Evolutionary conservation across 306 rosid species (phyloP).

Genomic region (Crataegus laevigata): DNA sequence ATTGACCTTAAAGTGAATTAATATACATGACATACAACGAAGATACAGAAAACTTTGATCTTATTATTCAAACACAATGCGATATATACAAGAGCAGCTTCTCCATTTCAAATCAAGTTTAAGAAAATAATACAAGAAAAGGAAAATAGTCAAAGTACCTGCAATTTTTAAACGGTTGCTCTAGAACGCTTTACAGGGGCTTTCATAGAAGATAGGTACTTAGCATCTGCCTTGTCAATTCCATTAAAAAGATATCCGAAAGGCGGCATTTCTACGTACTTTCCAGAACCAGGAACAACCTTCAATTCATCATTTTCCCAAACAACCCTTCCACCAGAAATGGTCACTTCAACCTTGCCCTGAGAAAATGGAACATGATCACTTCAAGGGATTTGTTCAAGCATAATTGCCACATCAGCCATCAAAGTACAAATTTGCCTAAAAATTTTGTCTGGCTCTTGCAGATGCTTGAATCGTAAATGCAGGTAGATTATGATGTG

Average conservation of each 20-base stretch:
- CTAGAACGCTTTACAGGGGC: slow-evolving; percentile 61
- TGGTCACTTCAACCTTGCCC: slow-evolving; percentile 93
- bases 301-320: slow-evolving; percentile 81
- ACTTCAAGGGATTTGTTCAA: slow-evolving; percentile 44
- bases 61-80: not conserved
- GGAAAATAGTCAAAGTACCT: not conserved
- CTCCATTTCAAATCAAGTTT: not conserved
- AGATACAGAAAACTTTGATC: not conserved
- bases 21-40: not conserved
- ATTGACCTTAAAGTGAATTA: not conserved
- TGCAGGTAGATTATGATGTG: not conserved
- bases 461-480: not conserved
- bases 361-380: slow-evolving; percentile 26
- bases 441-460: too few species aligned
- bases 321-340: slow-evolving; percentile 83
- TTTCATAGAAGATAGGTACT: slow-evolving; percentile 55
- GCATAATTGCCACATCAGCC: not conserved
- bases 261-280: slow-evolving; percentile 65
- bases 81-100: not conserved
- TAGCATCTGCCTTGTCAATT: slow-evolving; percentile 52
- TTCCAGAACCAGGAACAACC: slow-evolving; percentile 69
- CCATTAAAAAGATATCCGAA: slow-evolving; percentile 61
- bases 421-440: too few species aligned
- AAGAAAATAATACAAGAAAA: not conserved
- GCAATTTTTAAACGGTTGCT: not conserved